These are phyloP conservation scores for Saturnispora kantuleensis DNA, from an alignment of 805 yeast genomes.

Conservation along the genomic window DNA sequence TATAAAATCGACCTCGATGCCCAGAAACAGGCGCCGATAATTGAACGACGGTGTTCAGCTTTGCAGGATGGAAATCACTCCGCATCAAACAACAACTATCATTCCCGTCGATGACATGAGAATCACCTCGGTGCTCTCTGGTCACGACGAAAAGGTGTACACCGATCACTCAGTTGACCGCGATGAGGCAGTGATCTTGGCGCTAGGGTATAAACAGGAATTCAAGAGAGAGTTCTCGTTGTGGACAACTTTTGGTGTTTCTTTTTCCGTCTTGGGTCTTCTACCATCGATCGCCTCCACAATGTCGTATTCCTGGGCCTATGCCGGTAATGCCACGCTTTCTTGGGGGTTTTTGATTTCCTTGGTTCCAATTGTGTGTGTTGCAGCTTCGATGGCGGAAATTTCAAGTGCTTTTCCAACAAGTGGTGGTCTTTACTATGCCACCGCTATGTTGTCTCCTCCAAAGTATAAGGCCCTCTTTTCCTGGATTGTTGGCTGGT, in stretches of 20 bases:
- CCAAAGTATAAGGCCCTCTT: constrained; percentile 41
- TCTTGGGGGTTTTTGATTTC: constrained; percentile 57
- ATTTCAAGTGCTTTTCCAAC: constrained; percentile 59
- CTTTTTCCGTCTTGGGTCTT: constrained; percentile 55
- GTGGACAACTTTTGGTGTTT: constrained; percentile 48
- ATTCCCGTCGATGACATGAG: constrained; percentile 20
- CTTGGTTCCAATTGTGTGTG: constrained; percentile 43
- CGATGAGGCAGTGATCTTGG: constrained; percentile 46
- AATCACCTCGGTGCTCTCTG: constrained; percentile 18
- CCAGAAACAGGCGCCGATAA: not conserved
- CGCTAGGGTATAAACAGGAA: constrained; percentile 57
- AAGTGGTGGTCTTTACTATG: constrained; percentile 60
- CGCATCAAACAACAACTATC: constrained; percentile 16
- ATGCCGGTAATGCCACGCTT: constrained; percentile 53
- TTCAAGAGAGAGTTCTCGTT: constrained; percentile 52
- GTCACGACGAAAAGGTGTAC: constrained; percentile 18
- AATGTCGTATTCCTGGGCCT: constrained; percentile 49
- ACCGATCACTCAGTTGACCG: constrained; percentile 38
- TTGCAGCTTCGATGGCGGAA: constrained; percentile 57
- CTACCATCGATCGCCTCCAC: constrained; percentile 60
- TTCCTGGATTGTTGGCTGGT: constrained; percentile 57
- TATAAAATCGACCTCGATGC: too few species aligned
- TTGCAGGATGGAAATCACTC: constrained; percentile 3
- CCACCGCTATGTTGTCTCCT: constrained; percentile 55
- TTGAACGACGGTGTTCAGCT: not conserved